phyloP scores from a whole-genome alignment of 305 asterid genomes.

The Ilex paraguariensis region DNA sequence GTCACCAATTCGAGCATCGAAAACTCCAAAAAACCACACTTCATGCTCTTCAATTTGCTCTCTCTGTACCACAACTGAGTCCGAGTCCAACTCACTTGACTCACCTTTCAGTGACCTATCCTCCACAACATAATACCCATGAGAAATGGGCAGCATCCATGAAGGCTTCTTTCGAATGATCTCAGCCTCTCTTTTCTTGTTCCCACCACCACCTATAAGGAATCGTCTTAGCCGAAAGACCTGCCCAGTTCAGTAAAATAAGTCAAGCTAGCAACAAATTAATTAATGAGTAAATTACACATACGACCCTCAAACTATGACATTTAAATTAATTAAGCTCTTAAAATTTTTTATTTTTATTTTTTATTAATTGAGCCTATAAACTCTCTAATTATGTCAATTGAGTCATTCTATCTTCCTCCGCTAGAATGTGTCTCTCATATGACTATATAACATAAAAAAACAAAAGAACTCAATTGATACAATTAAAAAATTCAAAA shows the following conservation, averaged over 20 bases:
- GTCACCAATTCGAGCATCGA: slow-evolving; percentile 33
- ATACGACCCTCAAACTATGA: too few species aligned
- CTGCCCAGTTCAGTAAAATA: slow-evolving; percentile 10
- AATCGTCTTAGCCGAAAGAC: slow-evolving; percentile 25
- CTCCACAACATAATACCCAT: slow-evolving; percentile 41
- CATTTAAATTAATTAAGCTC: too few species aligned
- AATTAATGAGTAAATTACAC: too few species aligned
- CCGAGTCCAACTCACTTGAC: slow-evolving; percentile 1
- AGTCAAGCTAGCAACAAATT: too few species aligned
- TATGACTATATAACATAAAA: too few species aligned
- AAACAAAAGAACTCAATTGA: too few species aligned
- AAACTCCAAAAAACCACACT: slow-evolving; percentile 57
- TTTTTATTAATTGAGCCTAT: too few species aligned
- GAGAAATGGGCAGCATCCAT: slow-evolving; percentile 53
- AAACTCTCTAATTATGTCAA: too few species aligned
- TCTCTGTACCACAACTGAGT: slow-evolving; percentile 42
- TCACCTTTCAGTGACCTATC: slow-evolving; percentile 8
- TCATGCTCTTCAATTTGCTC: slow-evolving; percentile 38
- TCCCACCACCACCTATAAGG: slow-evolving; percentile 23
- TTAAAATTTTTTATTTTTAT: too few species aligned
- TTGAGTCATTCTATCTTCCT: too few species aligned
- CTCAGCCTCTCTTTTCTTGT: slow-evolving; percentile 10
- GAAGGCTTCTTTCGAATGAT: slow-evolving; percentile 19
- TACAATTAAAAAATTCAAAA: too few species aligned
- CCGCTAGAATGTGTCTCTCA: too few species aligned